Evolutionary conservation across 75 land plant genomes (phyloP), one percentile per base, ranked within the genome.

Genomic region (Picea glauca): DNA sequence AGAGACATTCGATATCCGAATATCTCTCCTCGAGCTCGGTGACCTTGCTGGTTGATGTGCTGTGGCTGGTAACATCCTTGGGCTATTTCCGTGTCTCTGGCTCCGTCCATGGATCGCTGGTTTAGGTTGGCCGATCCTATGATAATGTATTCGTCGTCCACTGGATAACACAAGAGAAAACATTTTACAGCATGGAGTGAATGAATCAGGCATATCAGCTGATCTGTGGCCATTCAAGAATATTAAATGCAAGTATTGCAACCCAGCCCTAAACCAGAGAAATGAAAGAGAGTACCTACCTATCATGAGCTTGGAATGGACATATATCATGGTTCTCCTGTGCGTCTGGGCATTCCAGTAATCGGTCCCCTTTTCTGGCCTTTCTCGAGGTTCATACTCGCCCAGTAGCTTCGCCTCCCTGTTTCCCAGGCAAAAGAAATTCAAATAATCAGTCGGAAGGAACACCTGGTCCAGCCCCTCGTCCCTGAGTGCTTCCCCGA

Each of bases 351-450:
- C n/a, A n/a, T n/a, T n/a, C n/a, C n/a, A n/a, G n/a, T n/a, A n/a
- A n/a, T n/a, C n/a, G n/a, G n/a, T 54, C 9, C 82, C 88, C 12
- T n/a, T 23, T n/a, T 87, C 80, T 7, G 92, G 90, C 50, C 13
- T 56, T 58, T 75, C 74, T 23, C 62, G 79, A 23, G 90, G 82
- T 30, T 76, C 75, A 31, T 80, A 85, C 76, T 90, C 92, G 20
- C 79, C 85, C 0, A 72, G 62, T 2, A n/a, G 66, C 65, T 65
- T 62, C 3, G 23, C 65, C 70, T 90, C 90, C 20, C 90, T 74
- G 78, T 90, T 90, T 26, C 92, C 92, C 32, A 90, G 73, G 77
- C 90, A 88, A 79, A 68, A 88, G 83, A 90, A 90, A 65, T 83
- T 78, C 60, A 90, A 81, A 70, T 90, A 88, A 54, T 90, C 90